phyloP scores from a whole-genome alignment of 768 basidiomycete species.

The Russula vinacea region DNA sequence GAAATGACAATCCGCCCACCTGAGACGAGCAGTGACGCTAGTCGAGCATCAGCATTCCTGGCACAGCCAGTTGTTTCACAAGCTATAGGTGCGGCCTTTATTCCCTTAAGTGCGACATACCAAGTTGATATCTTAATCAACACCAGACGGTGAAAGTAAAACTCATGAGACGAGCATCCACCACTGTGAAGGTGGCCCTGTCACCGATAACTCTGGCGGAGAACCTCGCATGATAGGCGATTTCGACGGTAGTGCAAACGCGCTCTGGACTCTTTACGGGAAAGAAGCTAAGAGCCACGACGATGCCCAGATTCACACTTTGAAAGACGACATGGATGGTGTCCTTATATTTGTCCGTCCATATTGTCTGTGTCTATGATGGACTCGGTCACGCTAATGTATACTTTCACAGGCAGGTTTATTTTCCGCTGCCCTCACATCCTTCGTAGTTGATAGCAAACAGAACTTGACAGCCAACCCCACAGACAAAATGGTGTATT shows the following conservation, averaged over 20 bases:
- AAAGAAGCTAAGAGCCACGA: constrained; percentile 12
- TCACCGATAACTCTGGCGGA: background rate
- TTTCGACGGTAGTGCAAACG: constrained; percentile 39
- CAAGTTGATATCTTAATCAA: too few species aligned
- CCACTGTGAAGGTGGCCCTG: background rate
- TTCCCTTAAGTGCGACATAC: background rate
- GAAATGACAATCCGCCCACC: too few species aligned
- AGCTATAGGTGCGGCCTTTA: background rate
- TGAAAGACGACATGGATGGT: constrained; percentile 44
- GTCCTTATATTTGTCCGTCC: constrained; percentile 41
- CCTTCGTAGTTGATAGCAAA: constrained; percentile 13
- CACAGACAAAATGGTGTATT: background rate
- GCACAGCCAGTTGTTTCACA: background rate
- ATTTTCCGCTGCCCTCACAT: constrained; percentile 17
- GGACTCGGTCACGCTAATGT: background rate
- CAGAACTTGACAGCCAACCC: background rate
- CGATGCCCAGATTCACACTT: constrained; percentile 36
- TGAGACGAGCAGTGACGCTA: too few species aligned
- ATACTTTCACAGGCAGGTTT: constrained; percentile 13
- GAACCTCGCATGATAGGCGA: constrained; percentile 5
- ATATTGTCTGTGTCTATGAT: background rate
- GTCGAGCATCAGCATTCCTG: background rate
- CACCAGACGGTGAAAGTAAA: background rate
- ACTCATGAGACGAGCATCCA: too few species aligned
- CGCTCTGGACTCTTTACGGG: constrained; percentile 41